Percentiles rank a stretch among this genome's conserved stretches.
Evolutionary conservation across 2,329 filamentous ascomycete species (phyloP).

Genomic region (Rhynchosporium agropyri): DNA sequence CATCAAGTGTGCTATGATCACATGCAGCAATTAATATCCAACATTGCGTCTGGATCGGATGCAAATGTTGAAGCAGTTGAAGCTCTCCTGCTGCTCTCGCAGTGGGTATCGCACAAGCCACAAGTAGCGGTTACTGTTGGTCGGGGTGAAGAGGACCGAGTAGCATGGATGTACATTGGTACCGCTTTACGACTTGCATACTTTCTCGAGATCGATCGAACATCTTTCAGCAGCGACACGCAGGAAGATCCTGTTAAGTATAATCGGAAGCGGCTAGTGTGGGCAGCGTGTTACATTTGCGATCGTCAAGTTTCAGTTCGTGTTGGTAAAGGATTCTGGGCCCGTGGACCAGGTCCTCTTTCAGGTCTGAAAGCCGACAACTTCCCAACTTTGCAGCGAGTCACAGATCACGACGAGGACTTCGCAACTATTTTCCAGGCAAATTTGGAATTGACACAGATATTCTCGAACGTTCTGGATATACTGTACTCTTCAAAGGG

Average conservation of each 20-base stretch:
- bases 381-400: conserved; percentile 61
- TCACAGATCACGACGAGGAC: conserved; percentile 63
- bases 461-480: conserved; percentile 75
- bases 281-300: conserved; percentile 65
- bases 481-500: conserved; percentile 72
- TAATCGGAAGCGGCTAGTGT: conserved; percentile 66
- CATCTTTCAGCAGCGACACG: conserved; percentile 63
- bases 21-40: conserved; percentile 70
- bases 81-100: conserved; percentile 68
- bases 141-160: conserved; percentile 72
- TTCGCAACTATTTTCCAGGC: conserved; percentile 71
- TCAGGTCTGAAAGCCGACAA: conserved; percentile 49
- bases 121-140: conserved; percentile 52
- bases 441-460: conserved; percentile 69
- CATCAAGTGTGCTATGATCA: conserved; percentile 69
- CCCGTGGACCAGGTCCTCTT: conserved; percentile 69
- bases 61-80: conserved; percentile 73
- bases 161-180: conserved; percentile 78
- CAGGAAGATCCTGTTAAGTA: conserved; percentile 61
- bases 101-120: conserved; percentile 57
- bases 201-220: conserved; percentile 69
- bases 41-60: conserved; percentile 66
- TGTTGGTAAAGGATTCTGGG: conserved; percentile 74
- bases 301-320: conserved; percentile 71
- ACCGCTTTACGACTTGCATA: conserved; percentile 70